Evolutionary conservation across 2,329 filamentous ascomycete species (phyloP).

Genomic region (Aspergillus costaricaensis): DNA sequence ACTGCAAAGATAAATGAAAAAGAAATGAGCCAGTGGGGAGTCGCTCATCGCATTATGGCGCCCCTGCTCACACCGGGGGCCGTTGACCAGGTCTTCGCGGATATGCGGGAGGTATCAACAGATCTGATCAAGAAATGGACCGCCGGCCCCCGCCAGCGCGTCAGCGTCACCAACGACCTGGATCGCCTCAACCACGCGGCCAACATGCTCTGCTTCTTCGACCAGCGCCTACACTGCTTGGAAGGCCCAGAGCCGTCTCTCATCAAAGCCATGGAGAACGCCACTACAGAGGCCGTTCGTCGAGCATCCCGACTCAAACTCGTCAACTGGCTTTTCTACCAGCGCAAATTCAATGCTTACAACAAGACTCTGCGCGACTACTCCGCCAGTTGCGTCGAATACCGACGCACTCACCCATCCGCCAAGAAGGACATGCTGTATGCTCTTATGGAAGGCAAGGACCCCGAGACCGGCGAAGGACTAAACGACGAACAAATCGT

Average conservation of each 20-base stretch:
- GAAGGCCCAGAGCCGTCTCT: constrained; percentile 51
- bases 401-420: constrained; percentile 56
- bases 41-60: constrained; percentile 57
- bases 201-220: constrained; percentile 54
- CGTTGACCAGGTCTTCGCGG: constrained; percentile 45
- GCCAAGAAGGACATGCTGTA: constrained; percentile 63
- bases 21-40: constrained; percentile 60
- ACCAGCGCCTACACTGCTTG: constrained; percentile 53
- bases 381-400: constrained; percentile 59
- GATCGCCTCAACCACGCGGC: constrained; percentile 58
- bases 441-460: constrained; percentile 59
- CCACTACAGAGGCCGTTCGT: constrained; percentile 59
- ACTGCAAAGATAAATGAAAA: constrained; percentile 50
- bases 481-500: constrained; percentile 63
- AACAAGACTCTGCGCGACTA: constrained; percentile 59
- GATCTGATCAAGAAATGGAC: constrained; percentile 57
- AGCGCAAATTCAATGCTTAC: constrained; percentile 56
- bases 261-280: constrained; percentile 56
- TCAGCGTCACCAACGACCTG: constrained; percentile 54
- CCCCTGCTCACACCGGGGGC: constrained; percentile 48
- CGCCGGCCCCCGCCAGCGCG: constrained; percentile 38
- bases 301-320: constrained; percentile 55
- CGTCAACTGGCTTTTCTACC: constrained; percentile 56
- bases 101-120: constrained; percentile 52
- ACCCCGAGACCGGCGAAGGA: constrained; percentile 61